Conservation (phyloP, 768 basidiomycete genomes). For the Mycena amicta region DNA sequence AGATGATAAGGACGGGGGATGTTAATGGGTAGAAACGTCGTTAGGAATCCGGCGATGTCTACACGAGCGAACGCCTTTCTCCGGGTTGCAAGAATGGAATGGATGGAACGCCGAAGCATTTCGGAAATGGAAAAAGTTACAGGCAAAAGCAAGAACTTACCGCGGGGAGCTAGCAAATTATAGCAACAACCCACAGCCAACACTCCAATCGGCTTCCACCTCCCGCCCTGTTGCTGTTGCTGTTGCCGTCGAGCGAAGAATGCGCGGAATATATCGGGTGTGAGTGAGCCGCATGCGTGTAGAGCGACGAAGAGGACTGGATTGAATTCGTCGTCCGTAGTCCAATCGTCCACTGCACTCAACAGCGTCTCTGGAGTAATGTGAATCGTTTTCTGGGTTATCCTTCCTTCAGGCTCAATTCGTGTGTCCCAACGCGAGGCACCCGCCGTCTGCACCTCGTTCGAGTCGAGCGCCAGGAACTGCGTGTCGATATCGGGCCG, state of each 20-base stretch:
- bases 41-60: no score
- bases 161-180: slow-evolving; percentile 61
- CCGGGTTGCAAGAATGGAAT: no score
- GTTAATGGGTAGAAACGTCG: no score
- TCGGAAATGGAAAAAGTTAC: no score
- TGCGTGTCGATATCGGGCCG: slow-evolving; percentile 27
- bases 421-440: slow-evolving; percentile 48
- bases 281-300: slow-evolving; percentile 78
- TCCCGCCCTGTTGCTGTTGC: slow-evolving; percentile 7
- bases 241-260: slow-evolving; percentile 34
- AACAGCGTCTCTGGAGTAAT: slow-evolving; percentile 54
- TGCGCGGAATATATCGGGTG: slow-evolving; percentile 63
- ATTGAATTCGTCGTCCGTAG: slow-evolving; percentile 25
- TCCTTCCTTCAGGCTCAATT: slow-evolving; percentile 31
- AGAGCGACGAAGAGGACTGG: slow-evolving; percentile 65
- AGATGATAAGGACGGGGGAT: slow-evolving; percentile 11
- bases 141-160: no score
- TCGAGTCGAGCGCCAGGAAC: slow-evolving; percentile 70
- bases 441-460: slow-evolving; percentile 59
- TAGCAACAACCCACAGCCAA: slow-evolving; percentile 81
- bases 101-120: no score
- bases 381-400: slow-evolving; percentile 59
- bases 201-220: slow-evolving; percentile 55
- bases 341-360: slow-evolving; percentile 54
- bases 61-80: no score